These are phyloP conservation scores for Suaeda aralocaspica DNA, from an alignment of 148 eudicot genomes.

Conservation along the genomic window DNA sequence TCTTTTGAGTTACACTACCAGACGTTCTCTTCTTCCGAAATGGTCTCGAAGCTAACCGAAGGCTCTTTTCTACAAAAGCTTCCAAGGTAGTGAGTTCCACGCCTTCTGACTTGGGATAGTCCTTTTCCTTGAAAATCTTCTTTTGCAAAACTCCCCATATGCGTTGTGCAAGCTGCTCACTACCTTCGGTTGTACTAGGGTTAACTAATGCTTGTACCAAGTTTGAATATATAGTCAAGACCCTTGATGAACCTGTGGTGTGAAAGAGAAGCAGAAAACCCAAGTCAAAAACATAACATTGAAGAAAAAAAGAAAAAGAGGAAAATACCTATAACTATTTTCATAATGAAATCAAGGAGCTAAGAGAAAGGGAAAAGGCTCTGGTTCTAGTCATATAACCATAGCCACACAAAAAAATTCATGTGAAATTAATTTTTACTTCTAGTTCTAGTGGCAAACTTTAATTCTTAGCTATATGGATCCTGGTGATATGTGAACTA, in stretches of 20 bases:
- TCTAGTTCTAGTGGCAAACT: too few species aligned
- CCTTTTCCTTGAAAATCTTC: slow-evolving; percentile 80
- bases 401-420: too few species aligned
- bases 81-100: slow-evolving; percentile 57
- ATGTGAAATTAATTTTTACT: too few species aligned
- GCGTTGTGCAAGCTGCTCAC: slow-evolving; percentile 89
- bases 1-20: slow-evolving; percentile 53
- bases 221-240: slow-evolving; percentile 65
- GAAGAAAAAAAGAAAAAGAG: too few species aligned
- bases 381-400: too few species aligned
- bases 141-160: slow-evolving; percentile 83
- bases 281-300: too few species aligned
- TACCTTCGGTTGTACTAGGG: slow-evolving; percentile 82
- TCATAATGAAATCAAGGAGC: too few species aligned
- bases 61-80: slow-evolving; percentile 66
- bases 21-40: slow-evolving; percentile 66
- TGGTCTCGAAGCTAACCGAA: slow-evolving; percentile 69
- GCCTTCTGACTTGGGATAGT: slow-evolving; percentile 64
- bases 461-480: too few species aligned
- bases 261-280: slow-evolving; percentile 11
- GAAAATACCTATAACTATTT: too few species aligned
- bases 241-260: slow-evolving; percentile 52
- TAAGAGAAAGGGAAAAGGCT: too few species aligned
- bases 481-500: too few species aligned
- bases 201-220: slow-evolving; percentile 73